Evolutionary conservation across 2,329 filamentous ascomycete genomes (phyloP).

Genomic region (Westerdykella ornata): DNA sequence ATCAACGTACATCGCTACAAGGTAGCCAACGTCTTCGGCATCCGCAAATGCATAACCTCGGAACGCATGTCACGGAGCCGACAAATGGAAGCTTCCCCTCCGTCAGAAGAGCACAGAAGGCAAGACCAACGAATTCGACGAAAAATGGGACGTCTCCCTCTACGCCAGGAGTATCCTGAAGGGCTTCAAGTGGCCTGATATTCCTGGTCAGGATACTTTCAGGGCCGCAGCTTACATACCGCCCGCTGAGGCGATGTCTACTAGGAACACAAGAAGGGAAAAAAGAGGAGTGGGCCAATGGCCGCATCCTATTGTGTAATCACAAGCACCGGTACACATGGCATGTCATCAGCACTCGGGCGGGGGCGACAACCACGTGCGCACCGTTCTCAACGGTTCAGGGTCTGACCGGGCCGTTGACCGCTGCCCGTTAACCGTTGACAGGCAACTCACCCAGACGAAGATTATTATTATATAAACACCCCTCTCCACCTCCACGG

Average conservation of each 20-base stretch:
- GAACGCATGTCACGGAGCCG: constrained; percentile 46
- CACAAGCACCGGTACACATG: constrained; percentile 37
- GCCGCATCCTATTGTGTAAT: constrained; percentile 42
- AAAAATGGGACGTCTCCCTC: constrained; percentile 41
- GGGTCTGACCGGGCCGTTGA: too few species aligned
- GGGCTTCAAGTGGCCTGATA: constrained; percentile 34
- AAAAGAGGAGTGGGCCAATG: constrained; percentile 34
- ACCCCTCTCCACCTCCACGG: too few species aligned
- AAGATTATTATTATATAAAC: too few species aligned
- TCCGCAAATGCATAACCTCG: constrained; percentile 49
- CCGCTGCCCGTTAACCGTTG: too few species aligned
- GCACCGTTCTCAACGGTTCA: too few species aligned
- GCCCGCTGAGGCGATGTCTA: constrained; percentile 44
- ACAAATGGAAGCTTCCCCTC: constrained; percentile 47
- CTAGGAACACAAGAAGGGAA: constrained; percentile 41
- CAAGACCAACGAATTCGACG: constrained; percentile 36
- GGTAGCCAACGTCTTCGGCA: constrained; percentile 44
- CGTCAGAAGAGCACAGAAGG: constrained; percentile 35
- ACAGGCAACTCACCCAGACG: too few species aligned
- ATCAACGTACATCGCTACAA: constrained; percentile 46
- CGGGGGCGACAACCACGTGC: too few species aligned
- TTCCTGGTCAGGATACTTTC: constrained; percentile 42
- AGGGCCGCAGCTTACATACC: constrained; percentile 40
- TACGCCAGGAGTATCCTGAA: constrained; percentile 42
- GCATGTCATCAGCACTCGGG: too few species aligned